Percentiles rank a stretch among this genome's conserved stretches.
These are phyloP conservation scores for Laburnicola sp. DNA, from an alignment of 2,329 filamentous ascomycete genomes.

Conservation along the genomic window DNA sequence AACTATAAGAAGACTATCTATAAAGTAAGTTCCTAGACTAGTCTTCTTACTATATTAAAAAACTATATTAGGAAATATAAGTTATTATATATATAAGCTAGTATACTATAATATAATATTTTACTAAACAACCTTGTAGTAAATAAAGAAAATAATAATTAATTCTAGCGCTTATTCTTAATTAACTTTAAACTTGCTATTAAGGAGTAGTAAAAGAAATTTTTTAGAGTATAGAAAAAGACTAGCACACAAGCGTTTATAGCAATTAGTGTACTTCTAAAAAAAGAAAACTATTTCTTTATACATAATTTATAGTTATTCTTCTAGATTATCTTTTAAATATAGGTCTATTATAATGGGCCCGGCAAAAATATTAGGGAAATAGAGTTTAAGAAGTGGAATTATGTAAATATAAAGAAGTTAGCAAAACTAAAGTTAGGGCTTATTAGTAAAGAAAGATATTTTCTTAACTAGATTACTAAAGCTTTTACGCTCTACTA, in stretches of 20 bases:
- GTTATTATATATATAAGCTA: no score
- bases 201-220: no score
- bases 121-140: constrained; percentile 54
- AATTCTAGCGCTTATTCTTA: constrained; percentile 46
- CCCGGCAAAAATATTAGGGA: constrained; percentile 19
- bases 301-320: constrained; percentile 55
- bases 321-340: constrained; percentile 54
- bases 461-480: no score
- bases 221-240: constrained; percentile 47
- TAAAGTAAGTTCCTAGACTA: no score
- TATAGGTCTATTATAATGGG: constrained; percentile 49
- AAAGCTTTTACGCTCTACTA: no score
- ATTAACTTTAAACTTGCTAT: constrained; percentile 49
- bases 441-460: no score
- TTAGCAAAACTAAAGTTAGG: no score
- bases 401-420: constrained; percentile 32
- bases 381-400: constrained; percentile 43
- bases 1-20: no score
- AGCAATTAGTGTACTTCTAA: constrained; percentile 48
- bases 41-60: no score
- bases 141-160: constrained; percentile 48
- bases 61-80: no score
- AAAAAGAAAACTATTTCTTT: no score
- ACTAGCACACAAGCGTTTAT: constrained; percentile 54
- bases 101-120: no score